Base-by-base conservation (phyloP, 2,329 filamentous ascomycete species). In the Exophiala lecanii-corni region DNA sequence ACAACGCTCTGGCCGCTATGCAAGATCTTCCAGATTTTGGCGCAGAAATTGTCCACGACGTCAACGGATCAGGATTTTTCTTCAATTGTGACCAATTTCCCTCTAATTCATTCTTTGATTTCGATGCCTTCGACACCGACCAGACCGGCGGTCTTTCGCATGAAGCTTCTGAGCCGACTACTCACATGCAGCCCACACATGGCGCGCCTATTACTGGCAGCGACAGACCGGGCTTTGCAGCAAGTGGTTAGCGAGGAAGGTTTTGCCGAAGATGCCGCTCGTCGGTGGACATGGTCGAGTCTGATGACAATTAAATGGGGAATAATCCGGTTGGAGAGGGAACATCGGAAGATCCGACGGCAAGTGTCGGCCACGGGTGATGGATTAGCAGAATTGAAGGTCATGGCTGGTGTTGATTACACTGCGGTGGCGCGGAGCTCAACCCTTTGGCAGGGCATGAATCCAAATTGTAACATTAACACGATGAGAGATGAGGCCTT, bases 21-120 rank as follows among this genome's bases (percentile, higher is more conserved):
- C 63, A 79, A 80, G 78, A 86, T 87, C 69, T 76, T 80, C 78
- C 78, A 74, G 71, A 85, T 81, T 69, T 82, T 83, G 80, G 86
- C 76, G 78, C 78, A 74, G 76, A 77, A 75, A 74, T 86, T 78
- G 73, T 81, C 76, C 74, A 83, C 86, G 76, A 80, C 69, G 72
- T 81, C 83, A 58, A 69, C 66, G 60, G 66, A 62, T 62, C 62
- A 60, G 65, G 66, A 71, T 66, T 68, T 60, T 64, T 51, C 49
- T 43, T 64, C 63, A 64, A 59, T 61, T 65, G 49, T 51, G 46
- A 55, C 41, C 54, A 56, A 66, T 68, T 72, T 70, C 59, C 67
- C 53, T 63, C 71, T 72, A 69, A 72, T 73, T 70, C 69, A 66
- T 60, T 72, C 68, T 69, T 73, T 72, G 65, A 72, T 72, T 71